Evolutionary conservation across 2,329 filamentous ascomycete species (phyloP), one percentile per base, ranked within the genome.

Genomic region (Trichoderma sp.): DNA sequence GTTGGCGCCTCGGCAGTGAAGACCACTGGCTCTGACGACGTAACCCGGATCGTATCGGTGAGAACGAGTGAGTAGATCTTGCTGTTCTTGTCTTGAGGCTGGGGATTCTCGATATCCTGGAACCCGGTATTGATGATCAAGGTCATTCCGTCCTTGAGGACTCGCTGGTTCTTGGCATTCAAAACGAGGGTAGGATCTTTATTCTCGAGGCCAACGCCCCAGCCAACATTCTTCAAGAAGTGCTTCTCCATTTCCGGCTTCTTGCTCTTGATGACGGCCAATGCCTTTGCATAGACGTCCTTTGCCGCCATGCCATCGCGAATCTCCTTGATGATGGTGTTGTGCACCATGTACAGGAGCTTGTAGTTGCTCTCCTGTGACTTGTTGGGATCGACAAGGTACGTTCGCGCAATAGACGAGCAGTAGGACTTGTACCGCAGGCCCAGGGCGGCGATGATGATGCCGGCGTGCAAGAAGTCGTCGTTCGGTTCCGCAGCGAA

Each of bases 351-450:
- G 62, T 92, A 82, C 5, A 99, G 84, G 17, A 97, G 86, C 73
- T 94, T 96, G 82, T 99, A 99, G 74, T 93, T 95, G 75, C 85
- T 90, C 78, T 98, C 95, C 75, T 99, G 95, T 0, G 91, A 88
- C 78, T 97, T 98, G 79, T 95, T 97, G 17, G 96, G 96, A 72
- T 98, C 96, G 54, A 99, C 94, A 67, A 99, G 84, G 77, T 97
- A 99, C 7, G 96, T 98, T 69, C 95, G 89, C 14, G 91, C 93
- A 70, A 99, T 92, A 67, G 93, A 87, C 2, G 93, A 96, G 75
- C 91, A 93, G 78, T 99, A 99, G 1, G 93, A 96, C 79, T 95
- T 95, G 80, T 99, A 99, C 69, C 95, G 88, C 68, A 99, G 84
- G 61, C 95, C 95, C 78, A 99, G 88, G 1, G 91, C 92, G 7